A percentile compares a stretch with the other conserved stretches of the same genome.
Evolutionary conservation across 225 moss, liverwort and hornwort genomes (phyloP).

Genomic region (Climacium dendroides): DNA sequence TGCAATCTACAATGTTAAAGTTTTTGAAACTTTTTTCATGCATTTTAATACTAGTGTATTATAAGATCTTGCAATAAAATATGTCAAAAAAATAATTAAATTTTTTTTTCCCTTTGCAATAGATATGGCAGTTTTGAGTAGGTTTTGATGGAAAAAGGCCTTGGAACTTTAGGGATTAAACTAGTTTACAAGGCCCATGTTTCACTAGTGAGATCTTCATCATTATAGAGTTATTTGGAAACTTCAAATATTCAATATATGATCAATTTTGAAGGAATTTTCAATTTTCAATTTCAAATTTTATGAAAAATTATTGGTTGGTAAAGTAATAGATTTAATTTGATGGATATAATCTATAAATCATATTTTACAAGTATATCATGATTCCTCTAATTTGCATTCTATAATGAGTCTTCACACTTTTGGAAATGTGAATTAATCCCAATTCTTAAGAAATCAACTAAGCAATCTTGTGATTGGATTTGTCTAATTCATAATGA

Average conservation of each 20-base stretch:
- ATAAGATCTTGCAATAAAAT: too few species aligned
- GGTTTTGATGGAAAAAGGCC: too few species aligned
- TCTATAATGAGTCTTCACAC: not conserved
- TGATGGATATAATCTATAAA: not conserved
- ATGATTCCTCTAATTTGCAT: not conserved
- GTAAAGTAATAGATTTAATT: accelerated
- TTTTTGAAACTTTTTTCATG: too few species aligned
- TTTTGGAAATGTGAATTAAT: accelerated
- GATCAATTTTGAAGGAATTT: not conserved
- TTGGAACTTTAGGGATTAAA: too few species aligned
- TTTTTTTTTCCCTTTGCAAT: too few species aligned
- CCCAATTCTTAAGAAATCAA: accelerated
- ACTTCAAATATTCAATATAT: not conserved
- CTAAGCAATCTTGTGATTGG: not conserved
- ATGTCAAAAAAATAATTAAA: too few species aligned
- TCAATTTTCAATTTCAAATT: too few species aligned
- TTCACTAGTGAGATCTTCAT: not conserved
- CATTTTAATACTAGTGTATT: too few species aligned
- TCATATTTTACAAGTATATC: not conserved
- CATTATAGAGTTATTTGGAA: not conserved
- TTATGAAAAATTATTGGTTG: not conserved
- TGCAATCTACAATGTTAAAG: too few species aligned
- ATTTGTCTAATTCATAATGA: not conserved
- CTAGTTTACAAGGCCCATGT: not conserved
- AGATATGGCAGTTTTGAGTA: too few species aligned